Evolutionary conservation across 495 filamentous ascomycete species (phyloP), one percentile per base, ranked within the genome.

Genomic region (Aspergillus taichungensis): DNA sequence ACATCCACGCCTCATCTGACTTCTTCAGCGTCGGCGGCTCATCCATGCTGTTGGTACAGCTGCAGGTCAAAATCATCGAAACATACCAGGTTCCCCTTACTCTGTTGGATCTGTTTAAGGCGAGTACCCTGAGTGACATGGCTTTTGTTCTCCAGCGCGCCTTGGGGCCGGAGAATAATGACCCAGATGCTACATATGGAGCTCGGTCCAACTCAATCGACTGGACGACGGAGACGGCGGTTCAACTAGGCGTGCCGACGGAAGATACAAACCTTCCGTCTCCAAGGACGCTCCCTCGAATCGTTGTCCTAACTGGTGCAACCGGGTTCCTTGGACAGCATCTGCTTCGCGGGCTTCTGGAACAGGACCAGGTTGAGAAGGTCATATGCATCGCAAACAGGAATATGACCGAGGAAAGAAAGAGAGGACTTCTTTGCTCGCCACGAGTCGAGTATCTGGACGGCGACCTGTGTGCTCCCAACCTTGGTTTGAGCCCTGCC

Each of bases 11-110:
- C 3, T 13, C 46, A 8, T 55, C 64, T 0, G 55, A 64, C 37
- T 72, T 72, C 45, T 73, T 73, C 45, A 38, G 42, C n/a, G 42
- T 64, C 13, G 68, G 69, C 1, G 69, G 69, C 5, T 63, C 53
- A 12, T 71, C 67, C 0, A 27, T 71, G 1, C 48, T 62, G 3
- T 40, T 73, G 10, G 45, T 69, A 2, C 46, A 45, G 5, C 52
- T 73, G 5, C 62, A 64, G 34, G 34, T 50, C 5, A 35, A 42
- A 1, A 54, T 73, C 7, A 47, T 47, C 9, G 42, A 56, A 0
- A 40, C 31, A 2, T 54, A 69, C 5, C 50, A 56, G 3, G 40
- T 55, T 0, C 46, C 44, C 2, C 37, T 64, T 3, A 38, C 58
- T 0, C 32, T 73, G 10, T 40, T 51, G 12, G 47, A 66, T n/a